Conservation (phyloP, 2,329 filamentous ascomycete species). For the Amesomyces nigricolor region DNA sequence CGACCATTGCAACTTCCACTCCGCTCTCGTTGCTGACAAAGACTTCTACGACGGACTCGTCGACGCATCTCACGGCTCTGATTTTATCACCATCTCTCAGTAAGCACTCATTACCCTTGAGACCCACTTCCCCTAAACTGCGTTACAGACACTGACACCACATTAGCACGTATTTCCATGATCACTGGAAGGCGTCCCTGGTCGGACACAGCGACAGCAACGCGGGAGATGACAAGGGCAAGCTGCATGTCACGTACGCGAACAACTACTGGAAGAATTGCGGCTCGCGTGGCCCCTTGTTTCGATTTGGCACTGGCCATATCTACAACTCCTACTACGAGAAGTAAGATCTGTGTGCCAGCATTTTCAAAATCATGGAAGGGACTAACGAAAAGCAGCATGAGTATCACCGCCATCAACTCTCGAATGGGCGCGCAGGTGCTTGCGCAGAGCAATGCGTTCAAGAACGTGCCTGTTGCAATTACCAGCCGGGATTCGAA, state of each 20-base stretch:
- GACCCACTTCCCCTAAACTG: background rate
- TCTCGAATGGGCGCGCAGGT: slow-evolving; percentile 52
- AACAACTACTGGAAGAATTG: slow-evolving; percentile 62
- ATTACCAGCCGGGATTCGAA: slow-evolving; percentile 39
- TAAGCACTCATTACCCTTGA: background rate
- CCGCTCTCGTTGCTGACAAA: slow-evolving; percentile 55
- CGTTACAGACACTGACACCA: background rate
- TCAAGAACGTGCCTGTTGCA: slow-evolving; percentile 36
- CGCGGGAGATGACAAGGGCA: slow-evolving; percentile 52
- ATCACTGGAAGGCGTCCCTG: slow-evolving; percentile 50
- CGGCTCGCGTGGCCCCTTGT: slow-evolving; percentile 56
- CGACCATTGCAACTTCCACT: slow-evolving; percentile 61
- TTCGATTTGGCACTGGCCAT: slow-evolving; percentile 63
- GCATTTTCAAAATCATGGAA: background rate
- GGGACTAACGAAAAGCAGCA: slow-evolving; percentile 26
- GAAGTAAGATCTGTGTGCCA: slow-evolving; percentile 8
- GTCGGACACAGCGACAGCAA: slow-evolving; percentile 58
- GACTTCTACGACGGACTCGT: slow-evolving; percentile 65
- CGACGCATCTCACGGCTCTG: slow-evolving; percentile 57
- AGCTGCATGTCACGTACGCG: slow-evolving; percentile 58
- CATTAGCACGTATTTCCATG: slow-evolving; percentile 34
- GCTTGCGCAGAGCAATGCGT: slow-evolving; percentile 52
- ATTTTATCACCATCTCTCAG: slow-evolving; percentile 51
- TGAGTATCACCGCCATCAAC: slow-evolving; percentile 46
- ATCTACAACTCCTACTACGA: slow-evolving; percentile 33